Percentiles rank a stretch among this genome's conserved stretches.
phyloP scores from a whole-genome alignment of 345 rosid species.

The Salix caprea region DNA sequence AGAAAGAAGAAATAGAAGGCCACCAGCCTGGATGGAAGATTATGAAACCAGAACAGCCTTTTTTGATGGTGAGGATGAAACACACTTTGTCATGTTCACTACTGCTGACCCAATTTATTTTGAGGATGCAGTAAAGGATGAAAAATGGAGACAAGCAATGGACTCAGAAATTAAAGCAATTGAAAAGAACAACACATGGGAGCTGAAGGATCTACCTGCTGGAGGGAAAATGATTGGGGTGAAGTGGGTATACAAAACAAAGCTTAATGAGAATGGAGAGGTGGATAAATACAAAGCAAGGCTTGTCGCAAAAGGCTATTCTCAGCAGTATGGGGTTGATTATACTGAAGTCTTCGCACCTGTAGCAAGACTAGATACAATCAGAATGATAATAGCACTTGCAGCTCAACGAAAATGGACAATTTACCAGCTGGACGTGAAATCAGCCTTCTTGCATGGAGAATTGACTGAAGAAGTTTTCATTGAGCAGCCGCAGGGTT shows the following conservation, averaged over 20 bases:
- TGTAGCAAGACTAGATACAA: no score
- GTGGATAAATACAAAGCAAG: neutral
- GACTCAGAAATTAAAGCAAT: neutral
- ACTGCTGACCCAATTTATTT: neutral
- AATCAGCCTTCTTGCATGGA: no score
- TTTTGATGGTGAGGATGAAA: neutral
- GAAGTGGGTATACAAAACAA: neutral
- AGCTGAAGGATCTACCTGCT: neutral
- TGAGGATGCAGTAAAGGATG: neutral
- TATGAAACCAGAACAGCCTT: neutral
- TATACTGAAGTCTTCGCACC: no score
- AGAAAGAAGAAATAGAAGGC: neutral
- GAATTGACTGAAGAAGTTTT: no score
- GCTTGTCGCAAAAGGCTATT: neutral
- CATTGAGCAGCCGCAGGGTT: no score
- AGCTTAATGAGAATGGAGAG: neutral
- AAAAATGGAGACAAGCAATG: neutral
- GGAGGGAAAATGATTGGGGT: neutral
- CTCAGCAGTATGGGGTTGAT: neutral
- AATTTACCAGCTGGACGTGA: no score
- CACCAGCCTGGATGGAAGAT: neutral
- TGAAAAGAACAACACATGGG: neutral
- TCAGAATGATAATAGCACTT: no score
- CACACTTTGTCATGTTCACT: no score
- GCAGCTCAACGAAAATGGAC: no score